A percentile compares a stretch with the other conserved stretches of the same genome.
Conservation (phyloP, 768 basidiomycete genomes). For the Phylloporus arenicola region DNA sequence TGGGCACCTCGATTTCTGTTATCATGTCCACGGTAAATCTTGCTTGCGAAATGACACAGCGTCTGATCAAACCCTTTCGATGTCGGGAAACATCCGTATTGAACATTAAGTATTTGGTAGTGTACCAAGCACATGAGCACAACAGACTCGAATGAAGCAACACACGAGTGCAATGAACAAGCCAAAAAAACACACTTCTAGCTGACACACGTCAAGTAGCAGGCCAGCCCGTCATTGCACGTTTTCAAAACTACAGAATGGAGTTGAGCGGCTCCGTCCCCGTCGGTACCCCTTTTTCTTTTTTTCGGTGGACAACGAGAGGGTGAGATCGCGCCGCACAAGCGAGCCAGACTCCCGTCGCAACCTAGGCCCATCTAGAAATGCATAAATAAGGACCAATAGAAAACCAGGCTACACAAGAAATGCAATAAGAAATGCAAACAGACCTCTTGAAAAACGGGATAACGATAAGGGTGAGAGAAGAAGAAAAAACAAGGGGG, state of each 20-base stretch:
- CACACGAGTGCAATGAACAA: background rate
- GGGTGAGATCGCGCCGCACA: background rate
- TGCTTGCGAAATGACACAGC: no score
- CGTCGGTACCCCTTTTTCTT: background rate
- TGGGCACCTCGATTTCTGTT: background rate
- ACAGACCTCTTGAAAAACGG: background rate
- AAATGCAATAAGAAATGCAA: constrained; percentile 12
- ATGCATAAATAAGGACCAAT: constrained; percentile 23
- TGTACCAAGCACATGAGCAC: background rate
- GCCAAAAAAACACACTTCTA: constrained; percentile 5
- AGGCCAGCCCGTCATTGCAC: constrained; percentile 21
- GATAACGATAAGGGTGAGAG: constrained; percentile 3
- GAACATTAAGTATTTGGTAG: background rate
- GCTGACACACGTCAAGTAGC: constrained; percentile 10
- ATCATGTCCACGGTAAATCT: no score
- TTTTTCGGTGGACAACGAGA: background rate
- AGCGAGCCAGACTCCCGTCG: constrained; percentile 6
- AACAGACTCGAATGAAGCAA: background rate
- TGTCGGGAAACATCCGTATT: background rate
- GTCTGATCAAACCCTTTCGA: background rate
- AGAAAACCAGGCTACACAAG: constrained; percentile 17
- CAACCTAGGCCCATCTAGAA: constrained; percentile 20
- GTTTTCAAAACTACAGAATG: background rate
- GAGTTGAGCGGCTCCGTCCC: background rate
- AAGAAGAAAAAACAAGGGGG: constrained; percentile 1